Base-by-base conservation (phyloP, 495 filamentous ascomycete genomes). In the Talaromyces trachyspermus region DNA sequence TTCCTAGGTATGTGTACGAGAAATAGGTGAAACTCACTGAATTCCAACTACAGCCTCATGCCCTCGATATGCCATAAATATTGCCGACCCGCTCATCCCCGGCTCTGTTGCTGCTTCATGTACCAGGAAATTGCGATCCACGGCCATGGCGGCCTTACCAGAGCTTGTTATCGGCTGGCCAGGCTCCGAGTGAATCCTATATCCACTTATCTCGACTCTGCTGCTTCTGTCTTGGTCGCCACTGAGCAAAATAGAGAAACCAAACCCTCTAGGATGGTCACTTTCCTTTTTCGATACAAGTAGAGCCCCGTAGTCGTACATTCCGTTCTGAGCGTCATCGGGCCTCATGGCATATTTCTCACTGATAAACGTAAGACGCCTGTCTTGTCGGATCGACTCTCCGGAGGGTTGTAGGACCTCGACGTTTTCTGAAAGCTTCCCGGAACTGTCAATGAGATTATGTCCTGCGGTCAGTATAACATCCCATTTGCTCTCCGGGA, bases 401-500 rank as follows among this genome's bases (percentile, higher is more conserved):
- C 18, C 17, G 9, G 2, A 2, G 14, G 10, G 14, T 22, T 17
- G 14, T 4, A 10, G 11, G 17, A 40, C 37, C 9, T 40, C 10
- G 4, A 40, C 9, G 9, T 17, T 17, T 10, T 17, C 19, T 17
- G 19, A 17, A 10, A 9, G 14, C 10, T 17, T 40, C 11, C 19
- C 37, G 11, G 11, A 10, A 2, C 17, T 17, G 4, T 22, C 37
- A 9, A 40, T 10, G 10, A 40, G 19, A 40, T 40, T 40, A 17
- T 40, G 37, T 1, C 10, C 37, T 22, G 37, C 37, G 37, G 37
- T 40, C 19, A 40, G 37, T 12, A 40, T 40, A 22, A 40, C 37
- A 40, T 40, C 10, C 1, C 19, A 17, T 17, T 40, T 10, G 2
- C 11, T 10, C 10, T 22, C 37, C 10, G 37, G 37, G 37, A 40